A percentile compares a stretch with the other conserved stretches of the same genome.
Evolutionary conservation across 441 rosid species (phyloP).

Genomic region (Macaranga tanarius): DNA sequence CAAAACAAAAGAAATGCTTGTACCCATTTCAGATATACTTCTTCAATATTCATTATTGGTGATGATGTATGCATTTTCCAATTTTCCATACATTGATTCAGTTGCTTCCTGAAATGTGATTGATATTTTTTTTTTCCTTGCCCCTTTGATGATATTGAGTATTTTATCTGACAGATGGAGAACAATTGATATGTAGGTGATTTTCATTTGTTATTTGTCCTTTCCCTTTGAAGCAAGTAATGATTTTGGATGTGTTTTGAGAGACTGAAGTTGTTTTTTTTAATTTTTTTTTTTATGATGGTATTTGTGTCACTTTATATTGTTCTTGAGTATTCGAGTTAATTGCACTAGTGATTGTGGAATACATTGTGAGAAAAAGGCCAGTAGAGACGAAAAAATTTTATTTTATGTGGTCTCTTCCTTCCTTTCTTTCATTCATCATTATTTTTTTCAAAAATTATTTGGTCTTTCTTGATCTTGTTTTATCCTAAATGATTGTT

Average conservation of each 20-base stretch:
- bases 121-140: conserved; percentile 19
- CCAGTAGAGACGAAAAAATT: neutral
- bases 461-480: neutral
- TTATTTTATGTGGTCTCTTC: conserved; percentile 11
- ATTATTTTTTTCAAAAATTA: neutral
- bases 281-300: neutral
- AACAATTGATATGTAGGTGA: neutral
- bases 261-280: neutral
- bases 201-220: neutral
- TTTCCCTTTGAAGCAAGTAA: conserved; percentile 10
- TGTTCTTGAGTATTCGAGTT: conserved; percentile 6
- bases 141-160: neutral
- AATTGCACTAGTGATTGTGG: conserved; percentile 10
- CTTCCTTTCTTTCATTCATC: neutral
- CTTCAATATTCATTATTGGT: conserved; percentile 16
- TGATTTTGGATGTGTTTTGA: conserved; percentile 2
- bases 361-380: neutral
- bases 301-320: neutral
- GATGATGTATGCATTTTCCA: conserved; percentile 30
- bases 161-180: neutral
- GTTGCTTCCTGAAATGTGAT: conserved; percentile 29
- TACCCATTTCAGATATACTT: neutral
- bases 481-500: conserved; percentile 10
- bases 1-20: neutral
- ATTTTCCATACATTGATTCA: conserved; percentile 24